Conservation (phyloP, 2,329 filamentous ascomycete species). For the Fusarium abutilonis region DNA sequence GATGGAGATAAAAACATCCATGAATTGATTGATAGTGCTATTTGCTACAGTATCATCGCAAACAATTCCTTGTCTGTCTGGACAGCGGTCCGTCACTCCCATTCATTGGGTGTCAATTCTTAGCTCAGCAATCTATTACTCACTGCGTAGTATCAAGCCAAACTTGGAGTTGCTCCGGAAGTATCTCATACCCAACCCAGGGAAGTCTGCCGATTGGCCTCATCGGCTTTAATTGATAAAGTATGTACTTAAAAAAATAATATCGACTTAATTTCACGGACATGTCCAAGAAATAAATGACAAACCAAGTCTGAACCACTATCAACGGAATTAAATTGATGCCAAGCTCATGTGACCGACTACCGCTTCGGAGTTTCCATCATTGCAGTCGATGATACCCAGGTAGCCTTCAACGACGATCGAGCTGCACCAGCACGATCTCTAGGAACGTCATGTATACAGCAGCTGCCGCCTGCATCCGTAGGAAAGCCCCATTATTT, state of each 20-base stretch:
- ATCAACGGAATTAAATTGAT: background rate
- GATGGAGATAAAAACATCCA: background rate
- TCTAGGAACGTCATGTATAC: slow-evolving; percentile 3
- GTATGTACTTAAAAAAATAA: background rate
- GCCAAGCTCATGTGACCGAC: background rate
- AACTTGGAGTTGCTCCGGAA: background rate
- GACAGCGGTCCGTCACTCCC: background rate
- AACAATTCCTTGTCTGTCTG: slow-evolving; percentile 4
- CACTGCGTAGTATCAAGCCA: background rate
- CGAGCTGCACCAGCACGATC: slow-evolving; percentile 18
- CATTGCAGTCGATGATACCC: slow-evolving; percentile 4
- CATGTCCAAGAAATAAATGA: background rate
- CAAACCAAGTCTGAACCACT: background rate
- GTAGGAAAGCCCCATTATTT: slow-evolving; percentile 14
- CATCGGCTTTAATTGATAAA: background rate
- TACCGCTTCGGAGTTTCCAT: background rate
- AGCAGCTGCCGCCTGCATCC: background rate
- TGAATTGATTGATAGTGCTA: background rate
- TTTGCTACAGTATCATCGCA: background rate
- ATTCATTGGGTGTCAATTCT: slow-evolving; percentile 3
- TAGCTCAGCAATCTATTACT: background rate
- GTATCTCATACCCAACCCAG: background rate
- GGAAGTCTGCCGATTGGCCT: background rate
- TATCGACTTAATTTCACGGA: background rate
- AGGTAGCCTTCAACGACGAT: slow-evolving; percentile 16